Base-by-base conservation (phyloP, 768 basidiomycete species). In the Auricularia cornea region DNA sequence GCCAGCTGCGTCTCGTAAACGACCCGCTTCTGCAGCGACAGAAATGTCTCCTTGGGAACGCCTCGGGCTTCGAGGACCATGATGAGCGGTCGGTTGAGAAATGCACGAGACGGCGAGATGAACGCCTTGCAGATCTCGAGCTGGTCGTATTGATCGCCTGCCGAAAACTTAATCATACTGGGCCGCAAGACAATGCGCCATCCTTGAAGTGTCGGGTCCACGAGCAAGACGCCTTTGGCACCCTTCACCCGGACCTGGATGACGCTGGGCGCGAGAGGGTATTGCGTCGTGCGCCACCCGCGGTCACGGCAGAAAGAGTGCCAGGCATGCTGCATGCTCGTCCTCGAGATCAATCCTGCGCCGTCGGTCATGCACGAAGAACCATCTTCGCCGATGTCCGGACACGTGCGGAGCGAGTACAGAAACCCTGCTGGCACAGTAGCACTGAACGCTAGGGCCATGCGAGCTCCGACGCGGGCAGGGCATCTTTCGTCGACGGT, bases 391-490 rank as follows among this genome's bases (percentile, higher is more conserved):
- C 51, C 51, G 5, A 52, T 52, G 51, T 52, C 51, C 20, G 8
- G 51, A 8, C 79, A 68, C n/a, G n/a, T n/a, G n/a, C n/a, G n/a
- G n/a, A n/a, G n/a, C n/a, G n/a, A n/a, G n/a, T n/a, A n/a, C n/a
- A n/a, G n/a, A n/a, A n/a, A n/a, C n/a, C n/a, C n/a, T n/a, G n/a
- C n/a, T n/a, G n/a, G n/a, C n/a, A n/a, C n/a, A n/a, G 89, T 91
- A 1, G 87, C 82, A 1, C 88, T 89, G 71, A 90, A 91, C 0
- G 86, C 87, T 69, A 85, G 87, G 5, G 87, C 86, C 33, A 90
- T 78, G n/a, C 89, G 77, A 3, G 89, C 89, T 0, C 81, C 89
- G 71, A 86, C 88, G 61, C 88, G 79, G 28, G 87, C 86, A 2
- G 87, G 87, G 64, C 86, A 88, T 59, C 72, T 75, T 12, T 66